phyloP scores from a whole-genome alignment of 129 eudicot genomes.

The Oenanthe sinensis region DNA sequence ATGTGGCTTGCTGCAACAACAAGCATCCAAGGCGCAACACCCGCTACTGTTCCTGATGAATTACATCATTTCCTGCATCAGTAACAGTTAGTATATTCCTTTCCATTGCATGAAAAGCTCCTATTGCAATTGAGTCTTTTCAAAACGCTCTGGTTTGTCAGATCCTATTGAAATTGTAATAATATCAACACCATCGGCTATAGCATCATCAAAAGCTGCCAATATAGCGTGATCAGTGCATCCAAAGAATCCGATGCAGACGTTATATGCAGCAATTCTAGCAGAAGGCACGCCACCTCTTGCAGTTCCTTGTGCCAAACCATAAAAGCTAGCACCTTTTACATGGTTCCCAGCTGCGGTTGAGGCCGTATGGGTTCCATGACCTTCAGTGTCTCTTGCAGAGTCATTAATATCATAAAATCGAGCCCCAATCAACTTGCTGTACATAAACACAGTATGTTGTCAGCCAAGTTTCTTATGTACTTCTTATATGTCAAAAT shows the following conservation, averaged over 20 bases:
- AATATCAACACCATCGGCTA: constrained; percentile 54
- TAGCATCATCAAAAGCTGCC: constrained; percentile 48
- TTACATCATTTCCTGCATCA: constrained; percentile 16
- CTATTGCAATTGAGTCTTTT: constrained; percentile 25
- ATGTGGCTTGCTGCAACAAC: constrained; percentile 22
- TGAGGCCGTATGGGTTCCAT: constrained; percentile 51
- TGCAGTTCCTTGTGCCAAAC: constrained; percentile 37
- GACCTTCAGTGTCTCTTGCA: constrained; percentile 27
- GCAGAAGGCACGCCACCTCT: constrained; percentile 47
- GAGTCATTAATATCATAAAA: not conserved
- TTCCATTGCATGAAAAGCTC: constrained; percentile 34
- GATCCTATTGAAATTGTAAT: constrained; percentile 26
- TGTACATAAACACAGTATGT: not conserved
- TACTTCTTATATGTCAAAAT: not conserved
- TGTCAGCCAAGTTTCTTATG: not conserved
- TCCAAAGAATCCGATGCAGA: not conserved
- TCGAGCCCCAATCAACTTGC: not conserved
- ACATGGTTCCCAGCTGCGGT: constrained; percentile 36
- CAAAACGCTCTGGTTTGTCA: not conserved
- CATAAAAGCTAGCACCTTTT: constrained; percentile 22
- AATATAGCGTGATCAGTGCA: constrained; percentile 21
- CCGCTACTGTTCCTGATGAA: not conserved
- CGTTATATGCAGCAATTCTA: constrained; percentile 37
- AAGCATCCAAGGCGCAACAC: constrained; percentile 23
- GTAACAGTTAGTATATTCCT: constrained; percentile 24